These are phyloP conservation scores for Annulohypoxylon moriforme DNA, from an alignment of 495 filamentous ascomycete species.

Conservation along the genomic window DNA sequence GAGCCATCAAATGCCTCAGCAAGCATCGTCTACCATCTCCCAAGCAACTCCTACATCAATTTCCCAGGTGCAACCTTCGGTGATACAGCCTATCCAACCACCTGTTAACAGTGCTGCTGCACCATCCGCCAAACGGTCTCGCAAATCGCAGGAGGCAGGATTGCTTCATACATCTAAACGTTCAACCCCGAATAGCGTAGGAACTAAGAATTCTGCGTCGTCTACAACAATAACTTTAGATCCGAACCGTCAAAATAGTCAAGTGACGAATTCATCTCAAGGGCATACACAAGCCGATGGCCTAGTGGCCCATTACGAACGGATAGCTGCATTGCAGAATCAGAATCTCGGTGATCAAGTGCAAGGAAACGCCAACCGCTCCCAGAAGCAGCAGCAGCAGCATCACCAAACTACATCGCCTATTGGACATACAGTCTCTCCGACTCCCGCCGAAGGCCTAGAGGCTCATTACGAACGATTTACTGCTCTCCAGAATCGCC, in stretches of 20 bases:
- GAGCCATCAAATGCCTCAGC: constrained; percentile 21
- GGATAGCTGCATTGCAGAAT: constrained; percentile 41
- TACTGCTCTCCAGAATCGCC: constrained; percentile 46
- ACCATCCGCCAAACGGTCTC: constrained; percentile 43
- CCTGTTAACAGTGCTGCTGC: constrained; percentile 8
- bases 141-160: constrained; percentile 47
- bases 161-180: constrained; percentile 38
- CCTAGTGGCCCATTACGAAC: constrained; percentile 47
- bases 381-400: constrained; percentile 46
- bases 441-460: constrained; percentile 48
- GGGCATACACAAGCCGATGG: constrained; percentile 42
- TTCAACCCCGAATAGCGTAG: constrained; percentile 42
- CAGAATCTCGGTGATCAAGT: constrained; percentile 33
- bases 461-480: constrained; percentile 57
- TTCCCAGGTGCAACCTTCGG: constrained; percentile 34
- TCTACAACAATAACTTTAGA: constrained; percentile 28
- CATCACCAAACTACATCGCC: constrained; percentile 35
- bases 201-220: constrained; percentile 33
- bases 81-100: constrained; percentile 31
- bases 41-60: constrained; percentile 23
- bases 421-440: constrained; percentile 36
- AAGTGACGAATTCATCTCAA: constrained; percentile 32
- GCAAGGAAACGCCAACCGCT: constrained; percentile 38
- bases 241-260: constrained; percentile 25
- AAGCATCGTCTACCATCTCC: constrained; percentile 28